phyloP scores from a whole-genome alignment of 78 protist genomes.

The Polysphondylium violaceum region DNA sequence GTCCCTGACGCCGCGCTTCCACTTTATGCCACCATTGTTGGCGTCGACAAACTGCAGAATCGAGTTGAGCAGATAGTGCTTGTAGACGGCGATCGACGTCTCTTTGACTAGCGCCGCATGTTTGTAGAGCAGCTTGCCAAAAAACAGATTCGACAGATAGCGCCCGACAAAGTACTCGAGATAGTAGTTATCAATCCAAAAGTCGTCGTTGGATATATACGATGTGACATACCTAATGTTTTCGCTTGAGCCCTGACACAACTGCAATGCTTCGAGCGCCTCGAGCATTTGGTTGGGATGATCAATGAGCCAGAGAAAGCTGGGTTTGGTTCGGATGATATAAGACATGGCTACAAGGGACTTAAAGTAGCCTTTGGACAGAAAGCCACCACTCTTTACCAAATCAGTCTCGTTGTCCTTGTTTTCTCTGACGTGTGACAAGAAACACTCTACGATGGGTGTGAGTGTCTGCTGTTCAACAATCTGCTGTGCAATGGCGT shows the following conservation, averaged over 20 bases:
- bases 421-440: no score
- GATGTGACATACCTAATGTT: background rate
- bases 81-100: background rate
- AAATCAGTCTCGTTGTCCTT: no score
- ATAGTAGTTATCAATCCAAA: background rate
- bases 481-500: no score
- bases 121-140: background rate
- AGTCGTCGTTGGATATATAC: slow-evolving; percentile 12
- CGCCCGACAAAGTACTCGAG: background rate
- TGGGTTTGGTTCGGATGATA: slow-evolving; percentile 49
- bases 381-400: background rate
- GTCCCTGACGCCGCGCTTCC: slow-evolving; percentile 37
- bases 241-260: background rate
- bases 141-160: background rate
- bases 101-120: background rate
- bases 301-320: slow-evolving; percentile 25
- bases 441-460: no score
- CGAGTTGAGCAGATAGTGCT: background rate
- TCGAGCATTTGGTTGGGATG: background rate
- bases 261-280: background rate
- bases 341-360: background rate
- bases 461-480: no score
- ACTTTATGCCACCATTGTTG: background rate
- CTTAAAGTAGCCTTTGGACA: background rate
- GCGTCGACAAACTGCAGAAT: background rate